These are phyloP conservation scores for Candida tallmaniae DNA, from an alignment of 805 yeast species.

Conservation along the genomic window DNA sequence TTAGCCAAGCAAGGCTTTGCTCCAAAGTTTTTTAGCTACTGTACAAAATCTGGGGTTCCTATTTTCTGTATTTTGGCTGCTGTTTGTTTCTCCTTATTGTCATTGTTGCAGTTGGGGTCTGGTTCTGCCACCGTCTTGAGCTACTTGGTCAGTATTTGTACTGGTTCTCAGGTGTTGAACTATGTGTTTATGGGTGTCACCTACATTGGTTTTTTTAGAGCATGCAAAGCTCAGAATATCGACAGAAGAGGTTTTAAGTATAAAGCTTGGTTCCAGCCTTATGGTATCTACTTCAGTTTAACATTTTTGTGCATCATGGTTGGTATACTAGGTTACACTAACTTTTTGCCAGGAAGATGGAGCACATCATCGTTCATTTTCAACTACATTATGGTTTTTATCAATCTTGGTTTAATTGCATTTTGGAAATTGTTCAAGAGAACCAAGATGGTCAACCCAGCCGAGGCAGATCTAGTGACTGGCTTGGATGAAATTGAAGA, in stretches of 20 bases:
- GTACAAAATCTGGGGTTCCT: conserved; percentile 16
- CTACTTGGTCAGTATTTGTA: conserved; percentile 44
- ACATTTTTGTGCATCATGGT: conserved; percentile 31
- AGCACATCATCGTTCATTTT: conserved; percentile 56
- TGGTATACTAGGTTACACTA: conserved; percentile 67
- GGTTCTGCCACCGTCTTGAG: conserved; percentile 34
- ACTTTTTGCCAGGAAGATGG: conserved; percentile 59
- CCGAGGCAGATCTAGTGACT: conserved; percentile 42
- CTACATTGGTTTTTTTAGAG: conserved; percentile 40
- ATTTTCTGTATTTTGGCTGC: conserved; percentile 26
- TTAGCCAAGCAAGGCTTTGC: conserved; percentile 18
- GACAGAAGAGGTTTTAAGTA: conserved; percentile 37
- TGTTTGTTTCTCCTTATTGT: conserved; percentile 23
- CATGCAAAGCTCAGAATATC: conserved; percentile 34
- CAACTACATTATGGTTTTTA: conserved; percentile 68
- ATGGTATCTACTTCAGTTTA: conserved; percentile 28
- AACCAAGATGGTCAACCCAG: conserved; percentile 36
- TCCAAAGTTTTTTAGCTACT: conserved; percentile 15
- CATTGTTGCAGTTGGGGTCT: conserved; percentile 25
- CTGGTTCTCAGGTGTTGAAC: conserved; percentile 45
- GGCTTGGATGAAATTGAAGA: conserved; percentile 47
- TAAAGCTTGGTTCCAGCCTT: conserved; percentile 42
- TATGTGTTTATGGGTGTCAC: conserved; percentile 43
- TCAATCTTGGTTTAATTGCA: conserved; percentile 25
- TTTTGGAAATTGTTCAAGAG: conserved; percentile 35